Conservation (phyloP, 257 asterid genomes). For the Solanum rostratum region DNA sequence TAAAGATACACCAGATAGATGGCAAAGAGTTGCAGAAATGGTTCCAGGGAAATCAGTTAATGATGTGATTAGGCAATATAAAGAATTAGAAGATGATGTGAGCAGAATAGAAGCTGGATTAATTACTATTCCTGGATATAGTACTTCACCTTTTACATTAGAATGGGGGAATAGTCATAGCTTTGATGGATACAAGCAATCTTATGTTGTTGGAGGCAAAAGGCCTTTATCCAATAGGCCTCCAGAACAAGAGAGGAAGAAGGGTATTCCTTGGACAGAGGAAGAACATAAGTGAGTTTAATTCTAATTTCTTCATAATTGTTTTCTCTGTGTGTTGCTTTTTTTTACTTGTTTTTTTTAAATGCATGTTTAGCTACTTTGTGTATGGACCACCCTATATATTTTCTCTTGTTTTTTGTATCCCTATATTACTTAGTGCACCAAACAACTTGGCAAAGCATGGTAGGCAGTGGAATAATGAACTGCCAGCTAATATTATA, state of each 20-base stretch:
- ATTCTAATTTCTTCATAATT: neutral
- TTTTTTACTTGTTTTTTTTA: neutral
- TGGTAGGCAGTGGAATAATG: neutral
- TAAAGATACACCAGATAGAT: slow-evolving; percentile 74
- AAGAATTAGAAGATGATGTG: slow-evolving; percentile 80
- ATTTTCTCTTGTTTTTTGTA: neutral
- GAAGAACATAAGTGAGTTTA: slow-evolving; percentile 81
- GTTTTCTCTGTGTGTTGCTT: neutral
- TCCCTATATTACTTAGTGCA: neutral
- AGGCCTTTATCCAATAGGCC: slow-evolving; percentile 41
- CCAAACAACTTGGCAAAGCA: neutral
- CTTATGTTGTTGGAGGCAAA: slow-evolving; percentile 30
- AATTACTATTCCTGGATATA: slow-evolving; percentile 64
- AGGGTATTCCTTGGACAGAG: slow-evolving; percentile 97
- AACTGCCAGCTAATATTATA: neutral
- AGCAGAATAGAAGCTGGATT: slow-evolving; percentile 86
- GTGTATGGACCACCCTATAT: neutral
- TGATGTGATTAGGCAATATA: slow-evolving; percentile 74
- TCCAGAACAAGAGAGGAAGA: slow-evolving; percentile 77
- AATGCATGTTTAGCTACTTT: neutral
- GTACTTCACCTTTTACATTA: slow-evolving; percentile 54
- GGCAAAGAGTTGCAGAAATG: slow-evolving; percentile 84
- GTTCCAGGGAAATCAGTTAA: slow-evolving; percentile 79
- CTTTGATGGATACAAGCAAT: slow-evolving; percentile 37
- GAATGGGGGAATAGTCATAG: slow-evolving; percentile 61